Conservation (phyloP, 441 rosid genomes). For the Adansonia madagascariensis region DNA sequence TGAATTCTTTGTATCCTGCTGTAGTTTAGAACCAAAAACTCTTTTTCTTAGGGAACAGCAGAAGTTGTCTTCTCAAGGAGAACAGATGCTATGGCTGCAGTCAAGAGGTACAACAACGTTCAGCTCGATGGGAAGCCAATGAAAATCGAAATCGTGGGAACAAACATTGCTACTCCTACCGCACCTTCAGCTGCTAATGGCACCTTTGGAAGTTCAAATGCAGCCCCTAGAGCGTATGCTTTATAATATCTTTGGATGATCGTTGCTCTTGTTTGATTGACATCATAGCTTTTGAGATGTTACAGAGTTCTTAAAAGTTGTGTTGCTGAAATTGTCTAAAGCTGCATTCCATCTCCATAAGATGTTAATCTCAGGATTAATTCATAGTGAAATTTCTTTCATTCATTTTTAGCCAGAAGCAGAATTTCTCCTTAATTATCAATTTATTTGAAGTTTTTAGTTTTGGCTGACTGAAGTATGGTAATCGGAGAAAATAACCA, state of each 20-base stretch:
- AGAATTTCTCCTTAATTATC: not conserved
- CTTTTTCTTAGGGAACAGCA: conserved; percentile 81
- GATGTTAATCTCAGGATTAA: not conserved
- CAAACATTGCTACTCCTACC: conserved; percentile 54
- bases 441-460: not conserved
- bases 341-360: not conserved
- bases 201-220: conserved; percentile 51
- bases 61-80: conserved; percentile 78
- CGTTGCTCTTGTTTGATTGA: not conserved
- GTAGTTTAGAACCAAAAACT: conserved; percentile 43
- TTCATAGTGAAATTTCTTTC: not conserved
- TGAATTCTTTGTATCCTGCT: conserved; percentile 49
- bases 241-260: not conserved
- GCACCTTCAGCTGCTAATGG: conserved; percentile 46
- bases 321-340: not conserved
- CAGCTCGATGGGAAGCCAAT: conserved; percentile 95
- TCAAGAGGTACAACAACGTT: conserved; percentile 84
- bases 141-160: conserved; percentile 90
- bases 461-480: not conserved
- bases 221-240: conserved; percentile 67
- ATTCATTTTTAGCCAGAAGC: not conserved
- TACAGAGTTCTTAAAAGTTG: not conserved
- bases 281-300: not conserved
- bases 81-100: conserved; percentile 78
- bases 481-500: not conserved